Percentiles rank a stretch among this genome's conserved stretches.
Conservation (phyloP, 1,284 basidiomycete genomes). For the Ustilago tritici region DNA sequence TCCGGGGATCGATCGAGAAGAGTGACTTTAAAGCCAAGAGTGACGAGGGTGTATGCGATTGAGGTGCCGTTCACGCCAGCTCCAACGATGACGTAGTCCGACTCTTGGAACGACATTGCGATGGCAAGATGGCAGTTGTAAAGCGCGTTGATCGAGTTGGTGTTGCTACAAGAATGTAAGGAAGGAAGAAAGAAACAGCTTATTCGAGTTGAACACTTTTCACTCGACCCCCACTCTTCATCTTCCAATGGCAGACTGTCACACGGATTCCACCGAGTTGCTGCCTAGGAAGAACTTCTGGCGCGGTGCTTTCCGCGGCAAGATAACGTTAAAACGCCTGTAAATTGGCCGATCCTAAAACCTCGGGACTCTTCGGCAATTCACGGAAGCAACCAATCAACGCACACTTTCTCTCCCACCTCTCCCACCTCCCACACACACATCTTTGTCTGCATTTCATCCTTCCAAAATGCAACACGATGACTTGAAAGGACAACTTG, state of each 20-base stretch:
- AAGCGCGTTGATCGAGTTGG: background rate
- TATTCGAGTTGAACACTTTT: too few species aligned
- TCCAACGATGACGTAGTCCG: constrained; percentile 75
- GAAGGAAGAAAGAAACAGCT: background rate
- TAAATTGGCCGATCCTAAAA: constrained; percentile 10
- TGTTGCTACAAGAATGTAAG: background rate
- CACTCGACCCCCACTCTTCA: too few species aligned
- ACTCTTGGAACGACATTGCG: background rate
- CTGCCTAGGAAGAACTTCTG: constrained; percentile 12
- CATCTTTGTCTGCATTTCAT: background rate
- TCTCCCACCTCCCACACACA: too few species aligned
- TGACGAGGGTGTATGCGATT: constrained; percentile 76
- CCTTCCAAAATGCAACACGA: background rate
- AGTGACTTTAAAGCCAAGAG: constrained; percentile 78
- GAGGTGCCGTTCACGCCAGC: constrained; percentile 88
- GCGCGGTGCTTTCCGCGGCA: background rate
- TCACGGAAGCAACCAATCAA: background rate
- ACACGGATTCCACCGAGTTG: too few species aligned
- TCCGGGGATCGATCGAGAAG: constrained; percentile 72
- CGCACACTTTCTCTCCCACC: background rate
- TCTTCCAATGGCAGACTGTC: too few species aligned
- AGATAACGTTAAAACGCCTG: constrained; percentile 8
- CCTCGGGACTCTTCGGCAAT: background rate
- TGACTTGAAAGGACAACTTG: background rate
- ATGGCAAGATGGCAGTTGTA: background rate